Percentiles rank a stretch among this genome's conserved stretches.
phyloP scores from a whole-genome alignment of 805 yeast genomes.

The Metschnikowia orientalis region DNA sequence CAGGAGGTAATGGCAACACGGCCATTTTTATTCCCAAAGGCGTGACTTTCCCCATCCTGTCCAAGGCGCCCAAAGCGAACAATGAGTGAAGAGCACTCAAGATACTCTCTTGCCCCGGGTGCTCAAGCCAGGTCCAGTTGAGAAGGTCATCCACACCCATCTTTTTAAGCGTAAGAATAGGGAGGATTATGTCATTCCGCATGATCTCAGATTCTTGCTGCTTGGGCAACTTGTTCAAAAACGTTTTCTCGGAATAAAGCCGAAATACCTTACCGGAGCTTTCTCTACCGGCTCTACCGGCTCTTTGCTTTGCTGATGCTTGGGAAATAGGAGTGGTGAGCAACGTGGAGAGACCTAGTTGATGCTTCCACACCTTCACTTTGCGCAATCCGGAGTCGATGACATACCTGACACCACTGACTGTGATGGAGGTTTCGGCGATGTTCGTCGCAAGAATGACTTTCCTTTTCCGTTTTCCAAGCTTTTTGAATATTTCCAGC shows the following conservation, averaged over 20 bases:
- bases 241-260: slow-evolving; percentile 73
- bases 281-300: slow-evolving; percentile 99
- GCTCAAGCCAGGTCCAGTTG: slow-evolving; percentile 89
- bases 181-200: slow-evolving; percentile 79
- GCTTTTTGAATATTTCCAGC: slow-evolving; percentile 66
- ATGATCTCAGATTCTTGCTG: slow-evolving; percentile 94
- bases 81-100: slow-evolving; percentile 73
- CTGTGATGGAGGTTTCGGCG: slow-evolving; percentile 97
- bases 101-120: slow-evolving; percentile 78
- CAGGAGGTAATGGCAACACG: slow-evolving; percentile 87
- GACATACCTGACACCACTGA: slow-evolving; percentile 89
- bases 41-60: slow-evolving; percentile 73
- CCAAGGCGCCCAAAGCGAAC: slow-evolving; percentile 73
- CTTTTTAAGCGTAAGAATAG: slow-evolving; percentile 77
- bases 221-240: slow-evolving; percentile 48
- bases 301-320: slow-evolving; percentile 91
- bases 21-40: slow-evolving; percentile 82
- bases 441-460: slow-evolving; percentile 90
- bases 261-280: slow-evolving; percentile 82
- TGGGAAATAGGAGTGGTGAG: slow-evolving; percentile 89
- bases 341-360: slow-evolving; percentile 85
- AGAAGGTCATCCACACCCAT: slow-evolving; percentile 79
- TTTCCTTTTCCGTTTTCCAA: slow-evolving; percentile 68
- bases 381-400: slow-evolving; percentile 90
- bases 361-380: slow-evolving; percentile 93